Evolutionary conservation across 2,329 filamentous ascomycete species (phyloP).

Genomic region (Pseudohalonectria lignicola): DNA sequence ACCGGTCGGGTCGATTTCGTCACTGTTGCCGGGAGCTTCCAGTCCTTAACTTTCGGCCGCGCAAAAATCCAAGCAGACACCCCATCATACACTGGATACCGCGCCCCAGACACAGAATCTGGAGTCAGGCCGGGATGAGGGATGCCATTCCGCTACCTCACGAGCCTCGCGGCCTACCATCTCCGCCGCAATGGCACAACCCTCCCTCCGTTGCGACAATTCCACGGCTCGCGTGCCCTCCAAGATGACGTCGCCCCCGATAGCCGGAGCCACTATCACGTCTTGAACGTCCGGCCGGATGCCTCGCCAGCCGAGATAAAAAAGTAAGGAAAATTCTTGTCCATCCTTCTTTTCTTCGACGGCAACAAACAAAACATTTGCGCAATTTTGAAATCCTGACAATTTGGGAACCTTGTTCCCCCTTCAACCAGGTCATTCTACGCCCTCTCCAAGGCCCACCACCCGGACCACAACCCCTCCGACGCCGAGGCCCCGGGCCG

Average conservation of each 20-base stretch:
- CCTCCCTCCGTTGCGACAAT: slow-evolving; percentile 6
- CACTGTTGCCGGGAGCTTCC: background rate
- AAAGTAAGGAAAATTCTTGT: too few species aligned
- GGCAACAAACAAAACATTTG: too few species aligned
- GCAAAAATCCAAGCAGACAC: too few species aligned
- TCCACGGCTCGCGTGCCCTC: slow-evolving; percentile 18
- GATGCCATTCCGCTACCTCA: slow-evolving; percentile 41
- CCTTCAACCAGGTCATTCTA: slow-evolving; percentile 74
- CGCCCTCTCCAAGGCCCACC: slow-evolving; percentile 78
- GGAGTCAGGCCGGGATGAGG: slow-evolving; percentile 36
- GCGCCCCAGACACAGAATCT: too few species aligned
- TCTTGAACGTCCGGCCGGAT: slow-evolving; percentile 57
- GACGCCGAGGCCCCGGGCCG: slow-evolving; percentile 62
- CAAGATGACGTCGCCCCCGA: slow-evolving; percentile 18
- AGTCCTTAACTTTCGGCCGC: too few species aligned
- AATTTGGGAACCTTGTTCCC: too few species aligned
- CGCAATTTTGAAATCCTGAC: too few species aligned
- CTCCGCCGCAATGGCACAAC: slow-evolving; percentile 4
- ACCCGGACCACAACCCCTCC: slow-evolving; percentile 79
- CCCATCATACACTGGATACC: too few species aligned
- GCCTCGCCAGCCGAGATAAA: slow-evolving; percentile 75
- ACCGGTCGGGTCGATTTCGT: slow-evolving; percentile 2
- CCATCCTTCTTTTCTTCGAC: too few species aligned
- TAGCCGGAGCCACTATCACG: slow-evolving; percentile 64
- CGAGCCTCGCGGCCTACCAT: slow-evolving; percentile 15